phyloP scores from a whole-genome alignment of 768 basidiomycete species.

The Tylopilus vinaceipallidus region DNA sequence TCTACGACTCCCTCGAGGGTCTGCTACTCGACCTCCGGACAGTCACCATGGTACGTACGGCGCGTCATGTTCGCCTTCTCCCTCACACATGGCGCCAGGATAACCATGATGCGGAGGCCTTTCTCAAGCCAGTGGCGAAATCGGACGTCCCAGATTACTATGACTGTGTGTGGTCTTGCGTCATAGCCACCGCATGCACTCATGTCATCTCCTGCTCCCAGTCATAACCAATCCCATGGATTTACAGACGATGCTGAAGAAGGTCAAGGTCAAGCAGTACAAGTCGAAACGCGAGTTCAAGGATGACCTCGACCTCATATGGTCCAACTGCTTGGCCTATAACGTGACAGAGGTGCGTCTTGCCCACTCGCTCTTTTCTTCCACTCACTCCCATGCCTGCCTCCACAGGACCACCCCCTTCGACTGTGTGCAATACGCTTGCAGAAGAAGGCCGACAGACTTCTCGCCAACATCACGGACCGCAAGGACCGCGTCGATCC shows the following conservation, averaged over 20 bases:
- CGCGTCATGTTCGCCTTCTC: slow-evolving; percentile 7
- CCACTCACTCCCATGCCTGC: slow-evolving; percentile 1
- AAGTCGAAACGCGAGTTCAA: slow-evolving; percentile 93
- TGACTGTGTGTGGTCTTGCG: slow-evolving; percentile 69
- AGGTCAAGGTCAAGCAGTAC: slow-evolving; percentile 89
- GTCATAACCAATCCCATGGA: slow-evolving; percentile 97
- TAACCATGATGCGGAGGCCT: slow-evolving; percentile 90
- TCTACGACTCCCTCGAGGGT: slow-evolving; percentile 92
- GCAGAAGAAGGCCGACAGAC: slow-evolving; percentile 77
- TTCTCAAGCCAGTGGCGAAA: slow-evolving; percentile 89
- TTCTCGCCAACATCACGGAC: slow-evolving; percentile 88
- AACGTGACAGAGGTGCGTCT: slow-evolving; percentile 84
- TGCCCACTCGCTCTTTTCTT: background rate
- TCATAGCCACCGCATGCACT: too few species aligned
- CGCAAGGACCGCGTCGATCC: slow-evolving; percentile 78
- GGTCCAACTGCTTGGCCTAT: slow-evolving; percentile 93
- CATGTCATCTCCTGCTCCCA: slow-evolving; percentile 31
- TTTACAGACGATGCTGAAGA: slow-evolving; percentile 86
- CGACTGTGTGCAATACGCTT: slow-evolving; percentile 79
- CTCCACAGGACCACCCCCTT: slow-evolving; percentile 77
- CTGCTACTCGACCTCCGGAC: slow-evolving; percentile 82
- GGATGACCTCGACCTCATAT: slow-evolving; percentile 93
- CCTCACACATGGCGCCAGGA: slow-evolving; percentile 45
- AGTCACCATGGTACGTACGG: slow-evolving; percentile 56
- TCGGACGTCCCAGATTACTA: slow-evolving; percentile 92